These are phyloP conservation scores for Termitomyces sp. DNA, from an alignment of 768 basidiomycete genomes.

Conservation along the genomic window DNA sequence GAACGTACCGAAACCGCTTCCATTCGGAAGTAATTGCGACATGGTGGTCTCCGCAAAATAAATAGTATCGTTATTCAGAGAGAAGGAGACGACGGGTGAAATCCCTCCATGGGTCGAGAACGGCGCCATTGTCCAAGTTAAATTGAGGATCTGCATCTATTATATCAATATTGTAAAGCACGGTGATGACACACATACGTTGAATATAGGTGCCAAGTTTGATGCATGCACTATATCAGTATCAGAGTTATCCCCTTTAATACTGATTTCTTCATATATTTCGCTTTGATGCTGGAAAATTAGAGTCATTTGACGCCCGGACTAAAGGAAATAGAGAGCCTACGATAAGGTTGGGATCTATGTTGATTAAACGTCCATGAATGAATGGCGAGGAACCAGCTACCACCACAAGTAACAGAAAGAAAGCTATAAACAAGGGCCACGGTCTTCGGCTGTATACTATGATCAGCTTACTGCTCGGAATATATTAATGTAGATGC, in stretches of 20 bases:
- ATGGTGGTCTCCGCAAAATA: slow-evolving; percentile 31
- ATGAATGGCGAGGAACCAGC: slow-evolving; percentile 27
- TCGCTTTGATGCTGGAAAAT: slow-evolving; percentile 25
- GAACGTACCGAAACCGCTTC: slow-evolving; percentile 34
- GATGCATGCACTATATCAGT: slow-evolving; percentile 26
- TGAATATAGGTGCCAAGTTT: slow-evolving; percentile 20
- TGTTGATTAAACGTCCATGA: slow-evolving; percentile 30
- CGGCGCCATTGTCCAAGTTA: slow-evolving; percentile 35
- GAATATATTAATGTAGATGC: background rate
- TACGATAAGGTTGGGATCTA: slow-evolving; percentile 24
- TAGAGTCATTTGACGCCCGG: background rate
- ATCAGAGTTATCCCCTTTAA: slow-evolving; percentile 28
- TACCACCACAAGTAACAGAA: slow-evolving; percentile 23
- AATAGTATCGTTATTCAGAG: slow-evolving; percentile 25
- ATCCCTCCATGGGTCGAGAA: slow-evolving; percentile 28
- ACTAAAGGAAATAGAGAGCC: slow-evolving; percentile 1
- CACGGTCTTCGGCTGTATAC: slow-evolving; percentile 27
- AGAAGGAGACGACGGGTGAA: slow-evolving; percentile 26
- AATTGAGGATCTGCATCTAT: slow-evolving; percentile 20
- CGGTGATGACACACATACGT: slow-evolving; percentile 13
- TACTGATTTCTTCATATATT: slow-evolving; percentile 27
- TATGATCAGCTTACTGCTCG: background rate
- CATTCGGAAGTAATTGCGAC: slow-evolving; percentile 27
- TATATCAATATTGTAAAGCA: background rate
- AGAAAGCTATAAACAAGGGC: slow-evolving; percentile 30